phyloP scores from a whole-genome alignment of 768 basidiomycete genomes.

The Pulveroboletus ravenelii region DNA sequence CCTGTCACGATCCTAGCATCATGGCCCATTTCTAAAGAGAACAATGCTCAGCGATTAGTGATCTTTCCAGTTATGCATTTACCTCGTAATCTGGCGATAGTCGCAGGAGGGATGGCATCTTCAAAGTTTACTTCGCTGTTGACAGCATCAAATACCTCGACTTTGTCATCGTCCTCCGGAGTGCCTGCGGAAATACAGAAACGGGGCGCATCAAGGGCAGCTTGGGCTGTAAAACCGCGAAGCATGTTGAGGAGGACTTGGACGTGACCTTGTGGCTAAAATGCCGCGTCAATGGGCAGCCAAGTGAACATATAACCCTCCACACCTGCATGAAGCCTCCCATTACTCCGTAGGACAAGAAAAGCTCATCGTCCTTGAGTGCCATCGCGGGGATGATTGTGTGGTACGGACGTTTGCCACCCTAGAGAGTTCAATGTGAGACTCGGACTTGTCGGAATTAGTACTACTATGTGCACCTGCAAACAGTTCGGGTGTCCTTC shows the following conservation, averaged over 20 bases:
- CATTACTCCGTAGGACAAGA: conserved; percentile 90
- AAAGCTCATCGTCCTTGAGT: conserved; percentile 72
- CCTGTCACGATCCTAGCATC: conserved; percentile 62
- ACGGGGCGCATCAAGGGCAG: conserved; percentile 89
- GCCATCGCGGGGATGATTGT: conserved; percentile 93
- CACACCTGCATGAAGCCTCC: conserved; percentile 82
- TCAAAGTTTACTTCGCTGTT: conserved; percentile 89
- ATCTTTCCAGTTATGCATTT: conserved; percentile 13
- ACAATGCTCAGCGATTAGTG: conserved; percentile 1
- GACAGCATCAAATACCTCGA: conserved; percentile 50
- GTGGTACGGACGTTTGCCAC: conserved; percentile 85
- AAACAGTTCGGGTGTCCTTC: conserved; percentile 84
- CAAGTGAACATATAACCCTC: neutral
- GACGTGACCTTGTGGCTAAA: conserved; percentile 89
- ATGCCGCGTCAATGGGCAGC: neutral
- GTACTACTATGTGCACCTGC: conserved; percentile 40
- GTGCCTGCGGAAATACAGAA: conserved; percentile 91
- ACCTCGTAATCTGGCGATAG: conserved; percentile 67
- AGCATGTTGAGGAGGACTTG: conserved; percentile 91
- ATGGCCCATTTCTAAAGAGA: conserved; percentile 77
- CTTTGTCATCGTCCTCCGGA: conserved; percentile 51
- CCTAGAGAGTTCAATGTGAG: conserved; percentile 35
- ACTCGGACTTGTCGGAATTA: neutral
- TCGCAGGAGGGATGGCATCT: conserved; percentile 65
- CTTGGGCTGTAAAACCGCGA: conserved; percentile 81